Evolutionary conservation across 2,329 filamentous ascomycete genomes (phyloP), one percentile per base, ranked within the genome.

Genomic region (Venturia carpophila): DNA sequence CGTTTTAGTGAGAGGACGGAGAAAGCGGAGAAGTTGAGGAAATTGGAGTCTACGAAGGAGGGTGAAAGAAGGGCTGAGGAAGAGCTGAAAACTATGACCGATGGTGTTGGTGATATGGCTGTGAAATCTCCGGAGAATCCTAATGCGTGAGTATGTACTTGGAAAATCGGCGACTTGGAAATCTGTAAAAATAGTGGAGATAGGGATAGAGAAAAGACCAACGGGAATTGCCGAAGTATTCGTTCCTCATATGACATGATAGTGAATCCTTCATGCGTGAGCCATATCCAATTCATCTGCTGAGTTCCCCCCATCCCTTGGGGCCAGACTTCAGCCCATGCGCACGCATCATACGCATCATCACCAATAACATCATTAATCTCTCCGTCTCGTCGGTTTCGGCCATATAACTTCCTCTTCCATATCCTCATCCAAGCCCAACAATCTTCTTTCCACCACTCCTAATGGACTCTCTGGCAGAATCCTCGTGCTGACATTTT

Each of bases 1-100:
- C 77, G 86, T 10, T 87, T 77, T 67, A 88, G 86, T 71, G 86
- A 89, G 72, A 75, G 85, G 27, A 75, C 75, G 69, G 79, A 82
- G 70, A 73, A 70, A 58, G 27, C 21, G 37, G 37, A n/a, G n/a
- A 61, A 61, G n/a, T n/a, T 34, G n/a, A 27, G 42, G 60, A 61
- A 61, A 19, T 19, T 61, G 37, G 60, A 61, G 21, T 37, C 60
- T 1, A 39, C 37, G 60, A 42, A 61, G 39, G 39, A 37, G 30
- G 52, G 17, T 27, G 52, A 58, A 4, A 37, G 52, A 24, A 58
- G 13, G 6, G 52, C 52, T 9, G 52, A 58, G 30, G 52, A 34
- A 5, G 52, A 58, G 5, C n/a, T 58, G 52, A 58, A 58, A 27
- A 6, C 17, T 19, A 7, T 58, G 30, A 37, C 52, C 6, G 37